Evolutionary conservation across 495 filamentous ascomycete genomes (phyloP), one percentile per base, ranked within the genome.

Genomic region (Pseudoneurospora amorphoporcata): DNA sequence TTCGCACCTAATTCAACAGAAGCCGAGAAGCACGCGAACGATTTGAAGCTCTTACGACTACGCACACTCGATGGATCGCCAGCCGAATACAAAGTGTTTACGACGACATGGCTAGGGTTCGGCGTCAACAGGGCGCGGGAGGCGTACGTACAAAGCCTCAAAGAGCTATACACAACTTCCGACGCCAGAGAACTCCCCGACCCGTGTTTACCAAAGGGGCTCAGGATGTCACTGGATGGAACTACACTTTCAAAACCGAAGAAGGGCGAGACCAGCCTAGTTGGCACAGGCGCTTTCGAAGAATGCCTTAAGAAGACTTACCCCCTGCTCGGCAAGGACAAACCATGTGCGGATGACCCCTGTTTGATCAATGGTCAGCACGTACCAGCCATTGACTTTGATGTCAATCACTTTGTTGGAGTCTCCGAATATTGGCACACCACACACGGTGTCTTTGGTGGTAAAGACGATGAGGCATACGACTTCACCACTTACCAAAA

Each of bases 351-450:
- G 4, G 92, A 98, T 77, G 78, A 88, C 17, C 96, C 95, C 0
- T 99, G 95, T 80, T 83, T 99, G 42, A 83, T 99, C 29, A 90
- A 95, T 73, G 92, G 96, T 0, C 87, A 93, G 68, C 94, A 98
- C 77, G 93, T 94, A 3, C 95, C 95, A 1, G 94, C 95, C 1
- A 98, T 99, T 71, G 95, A 99, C 80, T 99, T 98, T 78, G 91
- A 95, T 70, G 90, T 99, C 45, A 99, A 99, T 73, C 95, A 98
- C 78, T 99, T 99, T 77, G 90, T 99, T 37, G 95, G 95, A 8
- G 95, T 99, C 70, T 97, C 94, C 19, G 95, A 99, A 78, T 99
- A 97, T 79, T 99, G 95, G 95, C 95, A 99, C 82, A 97, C 95
- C 0, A 99, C 95, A 0, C 95, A 98, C 77, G 93, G 96, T 68